A percentile compares a stretch with the other conserved stretches of the same genome.
These are phyloP conservation scores for Teunomyces atbi DNA, from an alignment of 805 yeast genomes.

Conservation along the genomic window DNA sequence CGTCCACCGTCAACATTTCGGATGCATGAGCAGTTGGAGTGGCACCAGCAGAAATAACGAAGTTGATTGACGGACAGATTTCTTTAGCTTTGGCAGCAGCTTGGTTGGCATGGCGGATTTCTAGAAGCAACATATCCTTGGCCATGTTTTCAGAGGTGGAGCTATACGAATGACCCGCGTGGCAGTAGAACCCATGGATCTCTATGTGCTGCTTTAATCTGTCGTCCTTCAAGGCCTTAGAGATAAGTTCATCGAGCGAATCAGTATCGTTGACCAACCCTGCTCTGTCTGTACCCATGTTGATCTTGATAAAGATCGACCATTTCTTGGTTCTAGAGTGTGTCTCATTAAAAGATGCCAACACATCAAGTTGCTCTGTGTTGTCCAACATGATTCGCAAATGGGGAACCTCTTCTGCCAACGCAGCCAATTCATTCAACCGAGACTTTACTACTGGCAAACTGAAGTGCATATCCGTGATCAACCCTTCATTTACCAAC, in stretches of 20 bases:
- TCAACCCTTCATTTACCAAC: constrained; percentile 34
- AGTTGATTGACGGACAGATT: constrained; percentile 34
- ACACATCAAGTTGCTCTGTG: constrained; percentile 50
- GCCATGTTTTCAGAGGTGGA: constrained; percentile 48
- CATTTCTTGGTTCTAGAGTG: constrained; percentile 39
- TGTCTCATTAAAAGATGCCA: constrained; percentile 35
- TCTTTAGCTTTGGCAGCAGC: constrained; percentile 45
- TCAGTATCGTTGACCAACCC: constrained; percentile 43
- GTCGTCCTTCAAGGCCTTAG: constrained; percentile 21
- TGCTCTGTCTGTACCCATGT: constrained; percentile 72
- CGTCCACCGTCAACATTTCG: constrained; percentile 21
- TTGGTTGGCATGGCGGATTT: constrained; percentile 52
- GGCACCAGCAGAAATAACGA: constrained; percentile 72
- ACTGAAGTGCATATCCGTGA: constrained; percentile 32
- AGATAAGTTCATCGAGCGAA: constrained; percentile 36
- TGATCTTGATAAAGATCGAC: constrained; percentile 66
- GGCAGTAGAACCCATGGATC: constrained; percentile 70
- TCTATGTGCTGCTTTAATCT: constrained; percentile 33
- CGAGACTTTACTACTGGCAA: constrained; percentile 50
- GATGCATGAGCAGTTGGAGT: constrained; percentile 77
- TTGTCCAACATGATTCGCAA: constrained; percentile 63
- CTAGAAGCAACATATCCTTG: constrained; percentile 48
- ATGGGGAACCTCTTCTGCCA: constrained; percentile 40
- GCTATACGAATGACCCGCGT: constrained; percentile 74
- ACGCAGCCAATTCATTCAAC: constrained; percentile 45